Evolutionary conservation across 768 basidiomycete genomes (phyloP).

Genomic region (Lanmaoa rubissima): DNA sequence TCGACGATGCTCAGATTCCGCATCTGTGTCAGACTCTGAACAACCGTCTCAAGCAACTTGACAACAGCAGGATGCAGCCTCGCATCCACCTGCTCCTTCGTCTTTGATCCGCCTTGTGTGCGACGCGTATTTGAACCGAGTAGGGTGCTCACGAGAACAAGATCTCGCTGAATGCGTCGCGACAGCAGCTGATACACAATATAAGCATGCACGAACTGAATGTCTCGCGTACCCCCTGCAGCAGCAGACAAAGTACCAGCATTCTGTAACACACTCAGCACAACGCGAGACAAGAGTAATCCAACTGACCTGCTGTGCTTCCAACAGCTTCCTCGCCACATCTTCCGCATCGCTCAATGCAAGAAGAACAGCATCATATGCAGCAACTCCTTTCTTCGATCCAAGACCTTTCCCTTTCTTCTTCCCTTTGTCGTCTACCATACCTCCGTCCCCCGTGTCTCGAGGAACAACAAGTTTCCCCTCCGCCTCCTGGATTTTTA

Average conservation of each 20-base stretch:
- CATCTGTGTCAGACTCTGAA: conserved; percentile 86
- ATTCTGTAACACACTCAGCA: conserved; percentile 32
- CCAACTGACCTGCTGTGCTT: conserved; percentile 72
- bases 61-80: conserved; percentile 84
- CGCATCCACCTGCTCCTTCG: conserved; percentile 56
- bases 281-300: not conserved
- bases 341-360: conserved; percentile 90
- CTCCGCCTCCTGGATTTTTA: conserved; percentile 81
- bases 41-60: conserved; percentile 80
- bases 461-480: conserved; percentile 46
- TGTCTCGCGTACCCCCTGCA: conserved; percentile 58
- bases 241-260: conserved; percentile 40
- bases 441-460: conserved; percentile 24
- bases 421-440: conserved; percentile 27
- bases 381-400: conserved; percentile 76
- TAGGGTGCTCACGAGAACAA: conserved; percentile 70
- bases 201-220: conserved; percentile 83
- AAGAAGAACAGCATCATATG: conserved; percentile 82
- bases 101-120: conserved; percentile 24
- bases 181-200: conserved; percentile 86
- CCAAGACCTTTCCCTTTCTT: conserved; percentile 39
- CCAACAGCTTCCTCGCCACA: conserved; percentile 73
- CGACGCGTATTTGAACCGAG: conserved; percentile 44
- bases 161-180: conserved; percentile 84
- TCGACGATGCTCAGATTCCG: conserved; percentile 80